Evolutionary conservation across 2,329 filamentous ascomycete genomes (phyloP).

Genomic region (Nannizzia gypsea): DNA sequence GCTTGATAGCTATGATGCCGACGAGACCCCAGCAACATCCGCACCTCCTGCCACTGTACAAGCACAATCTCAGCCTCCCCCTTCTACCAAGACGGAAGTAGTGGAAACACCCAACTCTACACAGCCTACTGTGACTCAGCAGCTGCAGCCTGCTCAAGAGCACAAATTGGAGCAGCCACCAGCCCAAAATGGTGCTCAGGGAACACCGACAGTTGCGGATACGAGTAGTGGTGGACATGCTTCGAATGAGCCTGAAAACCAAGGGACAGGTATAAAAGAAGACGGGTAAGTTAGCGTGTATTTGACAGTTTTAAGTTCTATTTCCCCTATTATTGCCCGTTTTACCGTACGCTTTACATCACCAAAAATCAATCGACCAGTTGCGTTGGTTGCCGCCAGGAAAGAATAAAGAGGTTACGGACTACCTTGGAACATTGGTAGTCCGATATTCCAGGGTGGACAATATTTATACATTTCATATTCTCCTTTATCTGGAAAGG

Average conservation of each 20-base stretch:
- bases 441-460: neutral
- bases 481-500: neutral
- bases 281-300: conserved; percentile 67
- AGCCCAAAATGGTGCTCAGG: neutral
- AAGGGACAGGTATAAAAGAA: conserved; percentile 57
- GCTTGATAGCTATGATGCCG: conserved; percentile 51
- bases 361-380: neutral
- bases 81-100: neutral
- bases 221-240: neutral
- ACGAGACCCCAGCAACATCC: conserved; percentile 39
- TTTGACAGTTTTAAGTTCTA: neutral
- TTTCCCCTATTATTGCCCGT: neutral
- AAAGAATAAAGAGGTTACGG: neutral
- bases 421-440: too few relatives aligned
- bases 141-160: neutral
- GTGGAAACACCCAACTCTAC: neutral
- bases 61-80: neutral
- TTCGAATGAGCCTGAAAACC: conserved; percentile 24
- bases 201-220: neutral
- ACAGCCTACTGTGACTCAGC: neutral
- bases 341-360: neutral
- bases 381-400: neutral
- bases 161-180: neutral
- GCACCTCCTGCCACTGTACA: neutral
- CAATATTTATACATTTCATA: too few relatives aligned